Percentiles rank a stretch among this genome's conserved stretches.
Evolutionary conservation across 2,329 filamentous ascomycete genomes (phyloP).

Genomic region (Aspergillus oerlinghausenensis): DNA sequence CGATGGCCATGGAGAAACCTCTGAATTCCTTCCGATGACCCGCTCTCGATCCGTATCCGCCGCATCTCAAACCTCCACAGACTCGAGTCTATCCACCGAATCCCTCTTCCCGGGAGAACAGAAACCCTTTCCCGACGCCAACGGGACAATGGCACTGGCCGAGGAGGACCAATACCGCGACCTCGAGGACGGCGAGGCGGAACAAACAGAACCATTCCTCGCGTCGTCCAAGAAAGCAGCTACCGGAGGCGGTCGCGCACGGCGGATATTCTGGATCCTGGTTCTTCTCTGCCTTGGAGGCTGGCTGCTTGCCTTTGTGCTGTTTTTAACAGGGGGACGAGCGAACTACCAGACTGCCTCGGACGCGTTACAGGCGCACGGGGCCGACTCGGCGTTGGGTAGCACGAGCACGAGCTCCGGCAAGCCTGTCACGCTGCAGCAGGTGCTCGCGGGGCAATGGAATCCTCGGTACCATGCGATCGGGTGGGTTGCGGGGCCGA

Average conservation of each 20-base stretch:
- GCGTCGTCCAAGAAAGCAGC: slow-evolving; percentile 18
- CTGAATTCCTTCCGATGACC: slow-evolving; percentile 26
- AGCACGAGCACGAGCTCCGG: slow-evolving; percentile 33
- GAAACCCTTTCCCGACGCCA: slow-evolving; percentile 14
- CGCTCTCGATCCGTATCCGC: slow-evolving; percentile 21
- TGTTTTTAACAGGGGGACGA: slow-evolving; percentile 37
- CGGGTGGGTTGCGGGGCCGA: slow-evolving; percentile 45
- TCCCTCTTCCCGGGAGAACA: slow-evolving; percentile 27
- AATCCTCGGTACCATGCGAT: slow-evolving; percentile 36
- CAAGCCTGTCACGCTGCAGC: slow-evolving; percentile 40
- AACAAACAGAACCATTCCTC: slow-evolving; percentile 23
- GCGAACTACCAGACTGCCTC: slow-evolving; percentile 27
- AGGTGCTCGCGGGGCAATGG: slow-evolving; percentile 39
- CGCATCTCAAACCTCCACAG: slow-evolving; percentile 27
- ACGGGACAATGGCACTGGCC: slow-evolving; percentile 3
- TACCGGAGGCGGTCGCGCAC: slow-evolving; percentile 25
- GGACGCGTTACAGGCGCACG: slow-evolving; percentile 21
- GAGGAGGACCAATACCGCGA: slow-evolving; percentile 29
- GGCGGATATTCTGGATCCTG: slow-evolving; percentile 38
- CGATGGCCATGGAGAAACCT: slow-evolving; percentile 16
- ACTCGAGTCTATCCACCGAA: slow-evolving; percentile 32
- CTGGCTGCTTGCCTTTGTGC: slow-evolving; percentile 42
- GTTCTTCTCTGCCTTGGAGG: slow-evolving; percentile 39
- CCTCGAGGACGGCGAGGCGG: slow-evolving; percentile 30
- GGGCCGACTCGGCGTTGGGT: slow-evolving; percentile 27